Conservation (phyloP, 805 yeast genomes). For the Starmerella powellii region DNA sequence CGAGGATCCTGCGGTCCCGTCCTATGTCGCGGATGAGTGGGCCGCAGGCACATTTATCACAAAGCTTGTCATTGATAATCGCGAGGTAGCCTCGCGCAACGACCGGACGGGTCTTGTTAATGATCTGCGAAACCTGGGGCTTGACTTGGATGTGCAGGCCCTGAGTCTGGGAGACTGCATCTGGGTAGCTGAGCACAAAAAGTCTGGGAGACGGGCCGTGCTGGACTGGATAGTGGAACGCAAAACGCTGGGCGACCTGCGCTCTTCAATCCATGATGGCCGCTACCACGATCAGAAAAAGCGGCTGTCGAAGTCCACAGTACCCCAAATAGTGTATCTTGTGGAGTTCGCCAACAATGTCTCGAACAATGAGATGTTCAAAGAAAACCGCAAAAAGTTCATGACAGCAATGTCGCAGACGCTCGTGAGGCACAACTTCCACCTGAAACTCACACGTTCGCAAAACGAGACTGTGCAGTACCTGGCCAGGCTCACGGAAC, state of each 20-base stretch:
- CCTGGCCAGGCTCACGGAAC: constrained; percentile 39
- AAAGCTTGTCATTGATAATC: constrained; percentile 56
- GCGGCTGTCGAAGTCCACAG: constrained; percentile 57
- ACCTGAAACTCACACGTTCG: constrained; percentile 52
- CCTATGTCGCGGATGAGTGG: constrained; percentile 39
- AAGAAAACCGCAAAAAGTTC: constrained; percentile 40
- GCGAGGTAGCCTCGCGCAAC: constrained; percentile 60
- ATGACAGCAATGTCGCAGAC: constrained; percentile 66
- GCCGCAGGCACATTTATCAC: constrained; percentile 45
- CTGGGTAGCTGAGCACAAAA: constrained; percentile 70
- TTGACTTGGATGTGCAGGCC: constrained; percentile 42
- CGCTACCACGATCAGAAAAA: constrained; percentile 78
- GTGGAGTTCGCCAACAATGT: constrained; percentile 47
- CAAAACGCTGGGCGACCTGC: constrained; percentile 78
- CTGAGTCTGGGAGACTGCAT: constrained; percentile 75
- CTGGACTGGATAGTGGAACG: constrained; percentile 81
- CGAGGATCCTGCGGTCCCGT: background rate
- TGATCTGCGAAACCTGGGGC: constrained; percentile 39
- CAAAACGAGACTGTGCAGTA: constrained; percentile 64
- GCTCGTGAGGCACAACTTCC: constrained; percentile 53
- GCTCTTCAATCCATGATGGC: constrained; percentile 72
- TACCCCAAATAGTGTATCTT: constrained; percentile 57
- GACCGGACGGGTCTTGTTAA: constrained; percentile 61
- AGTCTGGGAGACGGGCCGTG: constrained; percentile 49
- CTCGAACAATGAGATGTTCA: constrained; percentile 19